These are phyloP conservation scores for Globisporangium emineosum DNA, from an alignment of 352 stramenopile genomes.

Conservation along the genomic window DNA sequence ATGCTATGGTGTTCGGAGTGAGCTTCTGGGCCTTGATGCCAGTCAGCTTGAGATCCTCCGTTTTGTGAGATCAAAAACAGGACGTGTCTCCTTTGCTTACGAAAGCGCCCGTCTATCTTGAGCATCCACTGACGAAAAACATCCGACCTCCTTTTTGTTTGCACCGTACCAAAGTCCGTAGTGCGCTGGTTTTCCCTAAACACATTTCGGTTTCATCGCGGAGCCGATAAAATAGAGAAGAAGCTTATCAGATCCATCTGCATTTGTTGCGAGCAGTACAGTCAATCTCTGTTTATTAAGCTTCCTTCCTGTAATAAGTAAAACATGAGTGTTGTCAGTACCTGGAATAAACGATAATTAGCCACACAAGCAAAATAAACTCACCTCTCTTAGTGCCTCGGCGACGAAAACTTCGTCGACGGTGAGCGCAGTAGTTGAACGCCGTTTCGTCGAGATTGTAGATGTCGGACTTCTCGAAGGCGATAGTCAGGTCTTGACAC, in stretches of 20 bases:
- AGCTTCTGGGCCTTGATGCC: conserved; percentile 4
- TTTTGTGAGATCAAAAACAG: conserved; percentile 1
- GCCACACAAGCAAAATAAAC: neutral
- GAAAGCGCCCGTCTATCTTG: neutral
- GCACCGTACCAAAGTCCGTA: neutral
- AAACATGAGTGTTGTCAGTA: neutral
- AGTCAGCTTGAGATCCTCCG: neutral
- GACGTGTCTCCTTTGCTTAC: neutral
- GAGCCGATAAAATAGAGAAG: neutral
- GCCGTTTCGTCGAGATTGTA: conserved; percentile 5
- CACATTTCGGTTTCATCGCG: neutral
- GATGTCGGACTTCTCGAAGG: neutral
- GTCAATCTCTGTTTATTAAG: neutral
- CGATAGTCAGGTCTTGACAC: neutral
- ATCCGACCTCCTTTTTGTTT: neutral
- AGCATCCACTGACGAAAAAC: neutral
- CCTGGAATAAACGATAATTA: neutral
- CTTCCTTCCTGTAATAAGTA: neutral
- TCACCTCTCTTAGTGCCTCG: neutral
- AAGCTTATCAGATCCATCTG: neutral
- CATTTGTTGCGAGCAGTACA: neutral
- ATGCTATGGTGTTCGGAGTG: neutral
- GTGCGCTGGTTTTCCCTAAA: neutral
- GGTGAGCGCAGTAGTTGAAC: neutral
- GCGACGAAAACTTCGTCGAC: neutral